A percentile compares a stretch with the other conserved stretches of the same genome.
Conservation (phyloP, 768 basidiomycete species). For the Rhizopogon roseolus region DNA sequence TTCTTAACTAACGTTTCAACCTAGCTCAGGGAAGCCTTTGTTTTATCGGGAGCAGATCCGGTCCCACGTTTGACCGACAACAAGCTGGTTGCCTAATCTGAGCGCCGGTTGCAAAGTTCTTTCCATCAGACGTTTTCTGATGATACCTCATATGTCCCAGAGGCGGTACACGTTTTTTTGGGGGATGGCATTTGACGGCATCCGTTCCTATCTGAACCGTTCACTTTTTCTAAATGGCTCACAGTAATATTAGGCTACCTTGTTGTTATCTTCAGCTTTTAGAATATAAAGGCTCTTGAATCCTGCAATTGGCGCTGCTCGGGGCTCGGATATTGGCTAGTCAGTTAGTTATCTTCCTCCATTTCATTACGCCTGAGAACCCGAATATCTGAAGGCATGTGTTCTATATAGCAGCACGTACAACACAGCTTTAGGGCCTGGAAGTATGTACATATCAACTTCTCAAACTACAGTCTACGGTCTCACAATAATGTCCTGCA, state of each 20-base stretch:
- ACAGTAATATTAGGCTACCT: neutral
- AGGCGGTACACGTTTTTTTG: constrained; percentile 1
- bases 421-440: neutral
- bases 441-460: neutral
- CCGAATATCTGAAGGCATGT: neutral
- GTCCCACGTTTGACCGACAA: constrained; percentile 12
- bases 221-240: constrained; percentile 3
- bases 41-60: neutral
- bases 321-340: neutral
- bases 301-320: neutral
- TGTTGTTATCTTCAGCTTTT: constrained; percentile 7
- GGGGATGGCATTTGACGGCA: constrained; percentile 9
- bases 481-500: neutral
- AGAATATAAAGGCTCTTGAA: neutral
- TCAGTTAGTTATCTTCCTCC: neutral
- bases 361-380: neutral
- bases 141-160: constrained; percentile 14
- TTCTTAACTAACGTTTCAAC: neutral
- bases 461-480: neutral
- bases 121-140: constrained; percentile 25
- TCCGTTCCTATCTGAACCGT: constrained; percentile 4
- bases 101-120: constrained; percentile 1
- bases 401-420: neutral
- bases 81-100: constrained; percentile 16
- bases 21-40: neutral